Conservation (phyloP, 768 basidiomycete genomes). For the Cyclocybe cylindracea region DNA sequence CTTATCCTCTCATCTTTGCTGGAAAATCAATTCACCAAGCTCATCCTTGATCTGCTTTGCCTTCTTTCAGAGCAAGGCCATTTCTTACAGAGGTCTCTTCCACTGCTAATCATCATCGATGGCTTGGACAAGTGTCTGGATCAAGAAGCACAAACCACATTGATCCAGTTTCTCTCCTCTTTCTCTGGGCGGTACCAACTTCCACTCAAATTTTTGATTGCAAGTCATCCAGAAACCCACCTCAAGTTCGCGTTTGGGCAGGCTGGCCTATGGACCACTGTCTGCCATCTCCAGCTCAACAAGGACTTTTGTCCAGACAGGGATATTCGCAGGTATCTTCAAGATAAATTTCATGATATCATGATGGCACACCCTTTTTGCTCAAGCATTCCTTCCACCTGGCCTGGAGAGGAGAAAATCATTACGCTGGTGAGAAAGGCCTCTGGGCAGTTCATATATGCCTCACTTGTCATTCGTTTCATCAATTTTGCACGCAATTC, state of each 20-base stretch:
- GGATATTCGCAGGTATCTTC: constrained; percentile 10
- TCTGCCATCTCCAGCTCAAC: constrained; percentile 2
- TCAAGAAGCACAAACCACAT: background rate
- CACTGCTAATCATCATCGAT: constrained; percentile 7
- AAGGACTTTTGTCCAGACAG: constrained; percentile 1
- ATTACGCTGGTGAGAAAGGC: too few species aligned
- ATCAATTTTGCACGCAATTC: too few species aligned
- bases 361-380: background rate
- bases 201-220: constrained; percentile 9
- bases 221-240: constrained; percentile 12
- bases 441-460: too few species aligned
- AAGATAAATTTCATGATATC: constrained; percentile 5
- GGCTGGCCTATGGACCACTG: background rate
- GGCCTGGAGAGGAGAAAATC: too few species aligned
- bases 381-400: too few species aligned
- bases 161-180: constrained; percentile 1
- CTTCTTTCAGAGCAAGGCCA: background rate
- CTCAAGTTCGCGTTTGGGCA: constrained; percentile 5
- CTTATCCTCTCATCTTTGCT: constrained; percentile 3
- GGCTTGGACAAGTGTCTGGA: constrained; percentile 13
- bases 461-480: too few species aligned
- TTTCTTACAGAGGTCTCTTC: too few species aligned
- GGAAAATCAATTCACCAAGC: background rate
- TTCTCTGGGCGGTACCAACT: background rate
- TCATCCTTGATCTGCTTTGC: background rate